These are phyloP conservation scores for Ogataea naganishii DNA, from an alignment of 805 yeast species.

Conservation along the genomic window DNA sequence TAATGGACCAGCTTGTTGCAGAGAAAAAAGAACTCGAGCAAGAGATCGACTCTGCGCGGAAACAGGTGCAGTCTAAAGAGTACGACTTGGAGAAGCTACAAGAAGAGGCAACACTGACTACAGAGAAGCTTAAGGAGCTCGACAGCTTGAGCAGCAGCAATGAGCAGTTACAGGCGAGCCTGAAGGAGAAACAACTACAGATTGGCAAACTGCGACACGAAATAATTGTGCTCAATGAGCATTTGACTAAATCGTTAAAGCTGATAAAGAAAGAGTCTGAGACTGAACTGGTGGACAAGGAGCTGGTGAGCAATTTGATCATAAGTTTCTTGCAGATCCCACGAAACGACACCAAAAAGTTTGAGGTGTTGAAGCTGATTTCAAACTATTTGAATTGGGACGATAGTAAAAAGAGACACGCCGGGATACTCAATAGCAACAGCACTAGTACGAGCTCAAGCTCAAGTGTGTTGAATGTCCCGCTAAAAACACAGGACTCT, in stretches of 20 bases:
- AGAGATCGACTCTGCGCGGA: constrained; percentile 14
- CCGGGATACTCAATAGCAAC: constrained; percentile 45
- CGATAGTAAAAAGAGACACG: constrained; percentile 64
- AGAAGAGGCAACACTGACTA: too few species aligned
- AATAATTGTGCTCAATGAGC: constrained; percentile 88
- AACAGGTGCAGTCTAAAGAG: too few species aligned
- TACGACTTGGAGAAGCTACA: too few species aligned
- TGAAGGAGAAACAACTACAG: constrained; percentile 62
- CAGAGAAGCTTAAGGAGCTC: constrained; percentile 14
- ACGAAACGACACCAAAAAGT: constrained; percentile 89
- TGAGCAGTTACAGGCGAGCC: constrained; percentile 45
- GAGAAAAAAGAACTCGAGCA: constrained; percentile 16
- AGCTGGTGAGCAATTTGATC: constrained; percentile 77
- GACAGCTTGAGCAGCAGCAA: constrained; percentile 14
- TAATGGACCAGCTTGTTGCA: constrained; percentile 10
- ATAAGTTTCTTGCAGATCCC: constrained; percentile 82
- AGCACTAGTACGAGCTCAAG: constrained; percentile 12
- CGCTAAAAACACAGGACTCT: constrained; percentile 20
- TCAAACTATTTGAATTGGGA: constrained; percentile 85
- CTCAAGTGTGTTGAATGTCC: constrained; percentile 19
- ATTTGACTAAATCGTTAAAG: constrained; percentile 84
- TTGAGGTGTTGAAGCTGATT: constrained; percentile 81
- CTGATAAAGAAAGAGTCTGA: constrained; percentile 72
- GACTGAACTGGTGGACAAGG: constrained; percentile 76
- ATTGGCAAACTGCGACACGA: constrained; percentile 93